Percentiles rank a stretch among this genome's conserved stretches.
Evolutionary conservation across 352 stramenopile species (phyloP).

Genomic region (Phytophthora hybrid): DNA sequence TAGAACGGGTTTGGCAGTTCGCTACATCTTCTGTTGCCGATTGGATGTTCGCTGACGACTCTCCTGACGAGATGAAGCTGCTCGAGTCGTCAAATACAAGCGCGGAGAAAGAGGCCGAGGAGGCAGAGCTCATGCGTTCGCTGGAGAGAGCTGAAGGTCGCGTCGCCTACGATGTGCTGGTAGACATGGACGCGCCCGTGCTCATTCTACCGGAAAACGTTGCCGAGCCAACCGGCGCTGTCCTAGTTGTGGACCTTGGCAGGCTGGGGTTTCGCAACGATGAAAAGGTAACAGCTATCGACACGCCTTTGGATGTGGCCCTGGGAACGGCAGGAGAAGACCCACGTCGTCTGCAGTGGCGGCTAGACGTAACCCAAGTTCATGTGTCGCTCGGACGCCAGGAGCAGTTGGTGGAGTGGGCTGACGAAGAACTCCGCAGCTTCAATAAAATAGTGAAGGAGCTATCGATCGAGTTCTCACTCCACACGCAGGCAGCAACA

Average conservation of each 20-base stretch:
- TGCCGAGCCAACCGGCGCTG: slow-evolving; percentile 40
- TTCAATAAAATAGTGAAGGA: slow-evolving; percentile 69
- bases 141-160: slow-evolving; percentile 41
- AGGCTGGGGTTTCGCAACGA: slow-evolving; percentile 72
- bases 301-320: slow-evolving; percentile 13
- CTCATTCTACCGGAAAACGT: slow-evolving; percentile 73
- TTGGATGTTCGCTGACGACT: slow-evolving; percentile 80
- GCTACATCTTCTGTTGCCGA: slow-evolving; percentile 83
- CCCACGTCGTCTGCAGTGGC: slow-evolving; percentile 61
- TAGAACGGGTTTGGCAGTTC: slow-evolving; percentile 83
- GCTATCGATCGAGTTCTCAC: slow-evolving; percentile 63
- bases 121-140: slow-evolving; percentile 48
- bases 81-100: slow-evolving; percentile 20
- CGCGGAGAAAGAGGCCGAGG: slow-evolving; percentile 49
- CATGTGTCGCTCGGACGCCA: slow-evolving; percentile 64
- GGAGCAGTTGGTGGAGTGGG: slow-evolving; percentile 48
- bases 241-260: slow-evolving; percentile 79
- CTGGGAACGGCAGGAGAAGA: slow-evolving; percentile 8
- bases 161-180: slow-evolving; percentile 65
- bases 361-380: slow-evolving; percentile 66
- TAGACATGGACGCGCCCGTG: slow-evolving; percentile 82
- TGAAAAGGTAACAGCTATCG: slow-evolving; percentile 27
- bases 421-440: slow-evolving; percentile 40
- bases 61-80: slow-evolving; percentile 29
- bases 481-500: slow-evolving; percentile 52